Base-by-base conservation (phyloP, 345 rosid species). In the Capsella bursapastoris region DNA sequence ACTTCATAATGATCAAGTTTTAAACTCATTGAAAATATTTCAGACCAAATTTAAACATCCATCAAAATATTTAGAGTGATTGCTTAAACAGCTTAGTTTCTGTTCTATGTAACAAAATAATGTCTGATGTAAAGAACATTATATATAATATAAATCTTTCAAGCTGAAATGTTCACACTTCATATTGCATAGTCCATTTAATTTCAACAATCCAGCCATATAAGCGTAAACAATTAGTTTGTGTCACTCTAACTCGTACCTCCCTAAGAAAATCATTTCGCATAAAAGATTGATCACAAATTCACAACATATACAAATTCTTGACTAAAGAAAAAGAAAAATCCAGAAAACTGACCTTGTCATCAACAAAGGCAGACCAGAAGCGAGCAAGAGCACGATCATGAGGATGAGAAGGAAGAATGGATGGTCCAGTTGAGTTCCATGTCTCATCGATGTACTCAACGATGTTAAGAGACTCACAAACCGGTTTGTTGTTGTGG, bases 331-430 rank as follows among this genome's bases (percentile, higher is more conserved):
- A 59, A 5, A 25, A 1, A 53, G 12, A 14, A 49, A 12, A 64
- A 14, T 22, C 25, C 6, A 43, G 5, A 45, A 14, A n/a, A 45
- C 49, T 14, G 38, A 86, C 90, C 93, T 84, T 88, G 3, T 86
- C 79, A 63, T 86, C 92, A 16, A 88, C 35, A 13, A 82, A 88
- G 60, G 80, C 82, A 8, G 80, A 84, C 97, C 97, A 90, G 70
- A 88, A 88, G 16, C 94, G 84, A n/a, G 88, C 86, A 10, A 53
- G 16, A 53, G 94, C 88, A 3, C 94, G 83, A 4, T 87, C 87
- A 4, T 84, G 67, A 9, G 90, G 87, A 72, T 86, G 83, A 0
- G 90, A 77, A 10, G 92, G 93, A 5, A 87, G 89, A 57, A 90
- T 82, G 43, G 87, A 65, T 5, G 87, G 86, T 34, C 73, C 82